Percentiles rank a stretch among this genome's conserved stretches.
Conservation (phyloP, 1,284 basidiomycete genomes). For the Ganoderma boninense region DNA sequence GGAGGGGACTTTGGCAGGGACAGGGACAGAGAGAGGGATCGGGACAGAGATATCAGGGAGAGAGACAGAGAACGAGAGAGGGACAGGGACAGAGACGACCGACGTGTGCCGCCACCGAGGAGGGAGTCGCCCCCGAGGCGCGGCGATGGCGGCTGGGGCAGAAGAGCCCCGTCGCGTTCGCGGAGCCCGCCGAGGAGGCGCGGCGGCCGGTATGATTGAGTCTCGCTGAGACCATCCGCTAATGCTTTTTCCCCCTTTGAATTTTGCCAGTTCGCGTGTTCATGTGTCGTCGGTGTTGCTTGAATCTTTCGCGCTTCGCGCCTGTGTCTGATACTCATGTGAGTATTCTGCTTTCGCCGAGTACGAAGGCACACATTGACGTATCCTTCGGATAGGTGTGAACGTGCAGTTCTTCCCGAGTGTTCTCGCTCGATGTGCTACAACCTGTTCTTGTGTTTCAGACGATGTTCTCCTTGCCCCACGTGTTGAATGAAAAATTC, state of each 20-base stretch:
- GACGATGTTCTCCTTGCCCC: no score
- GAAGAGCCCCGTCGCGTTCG: conserved; percentile 48
- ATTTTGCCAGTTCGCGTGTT: conserved; percentile 9
- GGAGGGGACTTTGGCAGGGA: conserved; percentile 41
- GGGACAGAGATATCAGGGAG: conserved; percentile 36
- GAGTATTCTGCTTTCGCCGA: not conserved
- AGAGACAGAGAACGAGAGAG: conserved; percentile 34
- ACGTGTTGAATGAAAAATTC: conserved; percentile 1
- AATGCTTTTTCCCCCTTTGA: conserved; percentile 6
- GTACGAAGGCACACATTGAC: not conserved
- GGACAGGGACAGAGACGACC: conserved; percentile 38
- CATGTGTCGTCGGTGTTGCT: conserved; percentile 2
- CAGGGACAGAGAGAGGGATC: conserved; percentile 28
- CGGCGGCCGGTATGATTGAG: conserved; percentile 40
- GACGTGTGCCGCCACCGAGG: conserved; percentile 44
- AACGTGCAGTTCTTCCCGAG: not conserved
- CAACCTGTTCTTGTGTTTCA: not conserved
- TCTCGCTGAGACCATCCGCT: conserved; percentile 6
- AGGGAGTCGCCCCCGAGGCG: conserved; percentile 51
- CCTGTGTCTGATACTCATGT: not conserved
- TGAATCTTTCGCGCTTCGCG: conserved; percentile 2
- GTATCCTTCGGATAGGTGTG: not conserved
- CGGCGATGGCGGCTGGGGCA: conserved; percentile 47
- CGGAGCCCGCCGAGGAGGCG: conserved; percentile 45
- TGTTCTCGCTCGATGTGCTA: not conserved